These are phyloP conservation scores for Polygonum maritimum DNA, from an alignment of 148 eudicot genomes.

Conservation along the genomic window DNA sequence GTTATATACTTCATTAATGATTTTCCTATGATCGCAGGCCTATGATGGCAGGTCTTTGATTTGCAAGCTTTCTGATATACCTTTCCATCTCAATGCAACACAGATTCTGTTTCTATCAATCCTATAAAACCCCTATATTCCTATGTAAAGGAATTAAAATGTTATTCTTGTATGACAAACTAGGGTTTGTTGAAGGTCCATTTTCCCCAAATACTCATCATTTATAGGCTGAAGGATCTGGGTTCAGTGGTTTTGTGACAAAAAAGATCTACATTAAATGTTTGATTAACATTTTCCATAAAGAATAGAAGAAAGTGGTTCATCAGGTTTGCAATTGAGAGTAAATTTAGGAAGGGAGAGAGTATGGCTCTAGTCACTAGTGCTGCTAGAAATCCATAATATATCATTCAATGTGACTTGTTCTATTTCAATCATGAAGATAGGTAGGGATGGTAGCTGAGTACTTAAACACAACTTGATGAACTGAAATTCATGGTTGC, in stretches of 20 bases:
- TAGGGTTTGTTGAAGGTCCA: neutral
- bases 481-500: neutral
- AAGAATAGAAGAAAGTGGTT: neutral
- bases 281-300: neutral
- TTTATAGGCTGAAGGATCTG: neutral
- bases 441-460: neutral
- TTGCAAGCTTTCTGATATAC: neutral
- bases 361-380: neutral
- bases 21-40: neutral
- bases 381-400: neutral
- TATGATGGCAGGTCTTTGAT: neutral
- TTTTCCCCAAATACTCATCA: neutral
- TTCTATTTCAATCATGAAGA: neutral
- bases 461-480: neutral
- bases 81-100: neutral
- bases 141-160: neutral
- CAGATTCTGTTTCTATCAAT: neutral
- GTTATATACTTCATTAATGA: neutral
- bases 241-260: neutral
- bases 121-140: neutral
- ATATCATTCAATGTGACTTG: neutral
- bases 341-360: neutral
- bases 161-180: neutral
- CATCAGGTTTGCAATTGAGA: neutral
- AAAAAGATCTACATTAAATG: neutral